phyloP scores from a whole-genome alignment of 2,329 filamentous ascomycete genomes.

The Colletotrichum plurivorum region DNA sequence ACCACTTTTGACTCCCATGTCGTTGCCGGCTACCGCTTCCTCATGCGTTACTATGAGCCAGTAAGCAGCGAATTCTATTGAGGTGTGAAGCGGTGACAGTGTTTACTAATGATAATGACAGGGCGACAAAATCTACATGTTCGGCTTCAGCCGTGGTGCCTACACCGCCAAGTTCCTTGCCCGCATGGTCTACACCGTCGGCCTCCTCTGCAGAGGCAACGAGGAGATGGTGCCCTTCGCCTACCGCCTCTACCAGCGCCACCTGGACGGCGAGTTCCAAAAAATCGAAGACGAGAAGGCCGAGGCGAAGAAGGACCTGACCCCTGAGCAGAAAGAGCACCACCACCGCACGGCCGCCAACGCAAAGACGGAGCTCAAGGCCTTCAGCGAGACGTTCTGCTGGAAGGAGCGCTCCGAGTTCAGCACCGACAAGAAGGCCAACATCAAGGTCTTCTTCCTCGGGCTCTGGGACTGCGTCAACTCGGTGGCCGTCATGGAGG shows the following conservation, averaged over 20 bases:
- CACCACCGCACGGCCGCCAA: slow-evolving; percentile 41
- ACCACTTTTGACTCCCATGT: slow-evolving; percentile 66
- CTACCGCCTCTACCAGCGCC: slow-evolving; percentile 58
- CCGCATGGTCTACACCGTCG: slow-evolving; percentile 64
- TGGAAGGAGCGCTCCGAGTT: slow-evolving; percentile 47
- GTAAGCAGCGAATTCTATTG: slow-evolving; percentile 43
- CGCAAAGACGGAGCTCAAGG: slow-evolving; percentile 22
- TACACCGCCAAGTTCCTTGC: slow-evolving; percentile 67
- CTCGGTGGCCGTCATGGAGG: slow-evolving; percentile 59
- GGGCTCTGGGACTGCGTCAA: slow-evolving; percentile 69
- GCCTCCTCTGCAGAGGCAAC: slow-evolving; percentile 64
- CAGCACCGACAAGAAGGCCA: slow-evolving; percentile 43
- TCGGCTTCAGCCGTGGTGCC: slow-evolving; percentile 67
- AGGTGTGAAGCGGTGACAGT: neutral
- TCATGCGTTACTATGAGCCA: slow-evolving; percentile 66
- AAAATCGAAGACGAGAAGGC: slow-evolving; percentile 44
- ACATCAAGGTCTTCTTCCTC: slow-evolving; percentile 66
- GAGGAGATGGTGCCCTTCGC: slow-evolving; percentile 68
- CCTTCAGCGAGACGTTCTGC: slow-evolving; percentile 64
- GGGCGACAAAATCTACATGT: slow-evolving; percentile 67
- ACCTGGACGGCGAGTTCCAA: slow-evolving; percentile 53
- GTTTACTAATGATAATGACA: slow-evolving; percentile 40
- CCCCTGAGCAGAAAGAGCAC: slow-evolving; percentile 42
- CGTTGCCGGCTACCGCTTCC: slow-evolving; percentile 65
- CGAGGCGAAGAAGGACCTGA: slow-evolving; percentile 30